Evolutionary conservation across 1,139 yeast species (phyloP).

Genomic region (Taphrina confusa): DNA sequence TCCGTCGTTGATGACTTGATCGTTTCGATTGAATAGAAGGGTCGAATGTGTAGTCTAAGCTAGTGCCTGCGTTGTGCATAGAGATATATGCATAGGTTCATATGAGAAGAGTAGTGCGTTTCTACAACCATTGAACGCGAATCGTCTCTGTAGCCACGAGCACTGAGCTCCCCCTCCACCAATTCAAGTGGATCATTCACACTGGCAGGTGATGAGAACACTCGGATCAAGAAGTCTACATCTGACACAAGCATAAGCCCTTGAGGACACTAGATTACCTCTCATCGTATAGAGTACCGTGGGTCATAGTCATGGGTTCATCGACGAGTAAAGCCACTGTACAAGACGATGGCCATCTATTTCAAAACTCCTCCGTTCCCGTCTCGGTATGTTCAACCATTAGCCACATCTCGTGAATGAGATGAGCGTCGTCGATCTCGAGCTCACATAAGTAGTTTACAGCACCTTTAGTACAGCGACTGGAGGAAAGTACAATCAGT

Average conservation of each 20-base stretch:
- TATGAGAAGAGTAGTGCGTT: too few species aligned
- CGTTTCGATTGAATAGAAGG: too few species aligned
- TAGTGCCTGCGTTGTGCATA: too few species aligned
- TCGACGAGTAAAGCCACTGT: constrained; percentile 4
- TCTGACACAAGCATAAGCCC: too few species aligned
- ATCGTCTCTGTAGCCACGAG: constrained; percentile 4
- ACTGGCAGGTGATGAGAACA: too few species aligned
- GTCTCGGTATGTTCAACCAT: constrained; percentile 10
- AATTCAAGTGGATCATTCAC: neutral
- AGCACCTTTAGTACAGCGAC: neutral
- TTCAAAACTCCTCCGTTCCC: constrained; percentile 25
- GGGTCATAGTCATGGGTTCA: constrained; percentile 23
- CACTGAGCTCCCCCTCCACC: constrained; percentile 2
- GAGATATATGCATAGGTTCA: too few species aligned
- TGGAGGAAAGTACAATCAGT: constrained; percentile 3
- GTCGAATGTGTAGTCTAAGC: too few species aligned
- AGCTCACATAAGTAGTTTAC: neutral
- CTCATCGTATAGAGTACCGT: too few species aligned
- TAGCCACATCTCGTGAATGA: too few species aligned
- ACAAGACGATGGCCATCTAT: constrained; percentile 14
- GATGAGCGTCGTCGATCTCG: constrained; percentile 5
- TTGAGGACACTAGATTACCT: too few species aligned
- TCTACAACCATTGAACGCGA: neutral
- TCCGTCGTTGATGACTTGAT: neutral
- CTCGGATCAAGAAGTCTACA: too few species aligned